Conservation (phyloP, 2,329 filamentous ascomycete genomes). For the Claviceps sp. region DNA sequence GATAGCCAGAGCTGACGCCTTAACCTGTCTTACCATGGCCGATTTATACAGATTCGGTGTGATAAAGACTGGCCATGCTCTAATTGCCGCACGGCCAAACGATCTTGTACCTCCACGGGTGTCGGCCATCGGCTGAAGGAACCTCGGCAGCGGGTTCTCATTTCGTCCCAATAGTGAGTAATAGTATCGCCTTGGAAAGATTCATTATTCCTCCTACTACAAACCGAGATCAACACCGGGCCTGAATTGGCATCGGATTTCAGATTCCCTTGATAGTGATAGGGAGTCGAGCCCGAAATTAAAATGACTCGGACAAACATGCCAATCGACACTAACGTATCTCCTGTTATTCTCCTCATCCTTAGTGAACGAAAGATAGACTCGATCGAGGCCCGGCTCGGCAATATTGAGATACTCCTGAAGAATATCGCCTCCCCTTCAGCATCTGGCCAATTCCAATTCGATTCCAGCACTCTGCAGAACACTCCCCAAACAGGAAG, state of each 20-base stretch:
- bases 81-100: constrained; percentile 40
- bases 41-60: constrained; percentile 35
- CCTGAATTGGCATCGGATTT: neutral
- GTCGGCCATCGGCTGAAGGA: constrained; percentile 41
- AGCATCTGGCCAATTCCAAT: constrained; percentile 8
- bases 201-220: neutral
- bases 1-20: constrained; percentile 4
- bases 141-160: constrained; percentile 40
- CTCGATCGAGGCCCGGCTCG: constrained; percentile 30
- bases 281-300: neutral
- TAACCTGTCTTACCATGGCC: neutral
- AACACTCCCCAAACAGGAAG: constrained; percentile 14
- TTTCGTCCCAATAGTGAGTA: constrained; percentile 49
- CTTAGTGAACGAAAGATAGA: constrained; percentile 40
- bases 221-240: neutral
- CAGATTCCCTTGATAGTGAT: neutral
- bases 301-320: neutral
- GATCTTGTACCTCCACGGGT: constrained; percentile 41
- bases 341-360: neutral
- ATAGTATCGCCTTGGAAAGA: constrained; percentile 5
- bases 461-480: constrained; percentile 11
- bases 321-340: neutral
- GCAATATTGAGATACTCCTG: constrained; percentile 31
- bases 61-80: constrained; percentile 45
- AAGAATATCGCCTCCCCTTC: constrained; percentile 21